These are phyloP conservation scores for Podaxis sp. DNA, from an alignment of 768 basidiomycete genomes.

Conservation along the genomic window DNA sequence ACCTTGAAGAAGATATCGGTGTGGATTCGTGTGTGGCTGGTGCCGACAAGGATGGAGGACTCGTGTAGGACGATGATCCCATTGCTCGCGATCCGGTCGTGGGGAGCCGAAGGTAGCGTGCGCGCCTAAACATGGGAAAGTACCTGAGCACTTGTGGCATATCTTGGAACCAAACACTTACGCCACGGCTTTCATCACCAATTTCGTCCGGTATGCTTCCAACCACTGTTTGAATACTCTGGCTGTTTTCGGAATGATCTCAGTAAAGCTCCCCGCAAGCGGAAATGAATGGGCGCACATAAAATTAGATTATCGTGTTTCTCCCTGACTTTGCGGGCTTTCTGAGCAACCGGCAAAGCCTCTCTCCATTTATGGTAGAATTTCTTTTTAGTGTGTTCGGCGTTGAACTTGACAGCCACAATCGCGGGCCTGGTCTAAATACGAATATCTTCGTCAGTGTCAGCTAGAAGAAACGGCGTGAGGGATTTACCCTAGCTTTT, in stretches of 20 bases:
- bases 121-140: slow-evolving; percentile 48
- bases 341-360: slow-evolving; percentile 66
- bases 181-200: slow-evolving; percentile 79
- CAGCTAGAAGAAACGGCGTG: not conserved
- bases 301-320: slow-evolving; percentile 1
- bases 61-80: slow-evolving; percentile 20
- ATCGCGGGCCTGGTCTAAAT: slow-evolving; percentile 73
- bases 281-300: not conserved
- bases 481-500: slow-evolving; percentile 54
- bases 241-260: slow-evolving; percentile 29
- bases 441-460: not conserved
- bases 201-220: slow-evolving; percentile 62
- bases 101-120: slow-evolving; percentile 75
- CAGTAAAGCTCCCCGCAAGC: not conserved
- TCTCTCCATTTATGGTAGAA: slow-evolving; percentile 65
- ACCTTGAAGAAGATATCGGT: not conserved
- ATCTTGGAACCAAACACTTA: slow-evolving; percentile 36
- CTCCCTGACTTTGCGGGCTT: slow-evolving; percentile 59
- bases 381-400: slow-evolving; percentile 52
- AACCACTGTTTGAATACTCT: slow-evolving; percentile 61
- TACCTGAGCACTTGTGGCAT: not conserved
- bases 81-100: slow-evolving; percentile 40
- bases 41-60: slow-evolving; percentile 14
- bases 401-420: slow-evolving; percentile 48
- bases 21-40: not conserved